Evolutionary conservation across 2,329 filamentous ascomycete genomes (phyloP).

Genomic region (Berkeleyomyces basicola): DNA sequence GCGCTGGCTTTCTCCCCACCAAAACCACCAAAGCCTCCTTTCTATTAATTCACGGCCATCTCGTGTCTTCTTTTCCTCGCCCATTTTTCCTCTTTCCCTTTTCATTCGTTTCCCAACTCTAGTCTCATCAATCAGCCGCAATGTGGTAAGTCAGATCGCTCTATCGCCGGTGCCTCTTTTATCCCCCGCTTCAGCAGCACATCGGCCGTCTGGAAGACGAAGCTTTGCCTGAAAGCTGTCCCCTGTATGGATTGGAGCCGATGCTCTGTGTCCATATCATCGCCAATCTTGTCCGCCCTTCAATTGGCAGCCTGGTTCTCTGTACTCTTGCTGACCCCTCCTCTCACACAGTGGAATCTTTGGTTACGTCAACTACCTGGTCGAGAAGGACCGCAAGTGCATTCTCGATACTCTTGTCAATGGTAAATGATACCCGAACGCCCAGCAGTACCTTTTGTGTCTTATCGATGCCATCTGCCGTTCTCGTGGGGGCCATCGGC

Average conservation of each 20-base stretch:
- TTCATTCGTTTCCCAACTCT: slow-evolving; percentile 12
- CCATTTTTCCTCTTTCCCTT: slow-evolving; percentile 6
- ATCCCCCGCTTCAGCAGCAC: neutral
- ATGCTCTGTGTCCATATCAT: neutral
- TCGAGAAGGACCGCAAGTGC: slow-evolving; percentile 95
- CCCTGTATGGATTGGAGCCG: neutral
- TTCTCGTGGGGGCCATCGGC: neutral
- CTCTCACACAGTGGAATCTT: slow-evolving; percentile 60
- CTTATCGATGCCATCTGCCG: neutral
- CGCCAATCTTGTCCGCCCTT: neutral
- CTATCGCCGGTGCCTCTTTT: slow-evolving; percentile 1
- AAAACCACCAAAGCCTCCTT: slow-evolving; percentile 8
- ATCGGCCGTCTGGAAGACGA: neutral
- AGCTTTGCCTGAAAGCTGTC: neutral
- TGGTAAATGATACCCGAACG: slow-evolving; percentile 40
- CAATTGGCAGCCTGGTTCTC: slow-evolving; percentile 4
- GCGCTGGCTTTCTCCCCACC: slow-evolving; percentile 1
- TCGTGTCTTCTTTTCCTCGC: neutral
- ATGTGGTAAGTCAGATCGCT: slow-evolving; percentile 13
- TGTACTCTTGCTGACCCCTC: slow-evolving; percentile 11
- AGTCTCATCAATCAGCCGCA: slow-evolving; percentile 11
- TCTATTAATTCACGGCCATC: slow-evolving; percentile 7
- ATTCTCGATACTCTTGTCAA: slow-evolving; percentile 94
- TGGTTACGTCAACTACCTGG: slow-evolving; percentile 97
- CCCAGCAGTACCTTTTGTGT: neutral